Evolutionary conservation across 257 asterid genomes (phyloP), one percentile per base, ranked within the genome.

Genomic region (Solanum etuberosum): DNA sequence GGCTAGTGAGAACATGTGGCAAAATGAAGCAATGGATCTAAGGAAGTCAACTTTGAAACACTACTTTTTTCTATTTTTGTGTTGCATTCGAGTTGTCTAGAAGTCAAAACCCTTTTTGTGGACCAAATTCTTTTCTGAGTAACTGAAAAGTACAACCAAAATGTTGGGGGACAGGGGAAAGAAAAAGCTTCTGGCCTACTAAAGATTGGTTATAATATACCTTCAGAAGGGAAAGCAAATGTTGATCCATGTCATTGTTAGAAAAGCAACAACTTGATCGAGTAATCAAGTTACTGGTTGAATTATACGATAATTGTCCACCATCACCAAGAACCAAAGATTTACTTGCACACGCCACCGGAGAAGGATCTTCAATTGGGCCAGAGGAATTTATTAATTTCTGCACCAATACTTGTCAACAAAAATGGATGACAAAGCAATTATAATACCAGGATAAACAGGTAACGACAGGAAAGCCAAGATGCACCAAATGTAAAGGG

Each of bases 321-420:
- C 91, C 83, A 88, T 95, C 99, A 85, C 92, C 93, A 83, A 92
- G 95, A 87, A 93, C 88, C 91, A 92, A 88, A 87, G 90, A 89
- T 86, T 90, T 93, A 91, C 91, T 93, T 25, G 96, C 95, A 86
- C 90, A 88, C 90, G 95, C 95, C 87, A 90, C 83, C 8, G 93
- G 97, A 87, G 99, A 92, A 90, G 99, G 99, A 91, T 97, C 99
- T 83, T 97, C 98, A 90, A 93, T 90, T 88, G 95, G 97, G 88
- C 97, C 92, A 91, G 90, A 77, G 86, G 90, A 88, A 88, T 85
- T 89, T 89, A 94, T 83, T 85, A 93, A 86, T 90, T 92, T 93
- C 97, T 94, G 97, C 92, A 92, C 78, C 85, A 89, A 91, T 71
- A 85, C 88, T 90, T 89, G 89, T 91, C 89, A 90, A 73, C 42